Conservation (phyloP, 371 early-diverging fungal species). For the Haplosporangium sp. region DNA sequence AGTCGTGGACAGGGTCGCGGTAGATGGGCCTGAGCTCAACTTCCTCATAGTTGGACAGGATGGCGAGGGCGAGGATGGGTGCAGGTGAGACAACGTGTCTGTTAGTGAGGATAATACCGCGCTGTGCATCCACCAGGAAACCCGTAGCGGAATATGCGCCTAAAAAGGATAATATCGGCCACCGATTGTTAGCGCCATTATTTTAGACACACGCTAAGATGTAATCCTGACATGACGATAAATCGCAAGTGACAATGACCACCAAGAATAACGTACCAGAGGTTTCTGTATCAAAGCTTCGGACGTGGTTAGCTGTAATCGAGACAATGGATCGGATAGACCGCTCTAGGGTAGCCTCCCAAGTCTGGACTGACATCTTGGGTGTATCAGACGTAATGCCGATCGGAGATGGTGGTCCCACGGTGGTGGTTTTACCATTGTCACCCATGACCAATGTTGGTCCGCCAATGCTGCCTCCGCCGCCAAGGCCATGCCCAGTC, state of each 20-base stretch:
- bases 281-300: conserved; percentile 90
- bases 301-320: conserved; percentile 83
- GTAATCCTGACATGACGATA: too few species aligned
- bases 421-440: background rate
- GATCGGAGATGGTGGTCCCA: conserved; percentile 48
- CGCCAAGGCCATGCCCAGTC: conserved; percentile 4
- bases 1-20: conserved; percentile 90
- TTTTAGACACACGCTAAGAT: too few species aligned
- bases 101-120: conserved; percentile 92
- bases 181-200: too few species aligned
- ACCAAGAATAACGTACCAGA: conserved; percentile 63
- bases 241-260: too few species aligned
- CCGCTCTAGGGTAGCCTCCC: conserved; percentile 81
- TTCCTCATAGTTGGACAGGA: conserved; percentile 90
- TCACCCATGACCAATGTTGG: conserved; percentile 5
- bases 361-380: conserved; percentile 59
- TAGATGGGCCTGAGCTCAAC: conserved; percentile 84
- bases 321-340: conserved; percentile 87
- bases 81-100: conserved; percentile 90
- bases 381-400: conserved; percentile 55
- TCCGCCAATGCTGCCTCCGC: conserved; percentile 28
- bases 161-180: too few species aligned
- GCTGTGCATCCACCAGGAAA: conserved; percentile 91
- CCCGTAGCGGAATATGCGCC: conserved; percentile 86
- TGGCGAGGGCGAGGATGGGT: conserved; percentile 84